Evolutionary conservation across 2,329 filamentous ascomycete species (phyloP), one percentile per base, ranked within the genome.

Genomic region (Coleophoma cylindrospora): DNA sequence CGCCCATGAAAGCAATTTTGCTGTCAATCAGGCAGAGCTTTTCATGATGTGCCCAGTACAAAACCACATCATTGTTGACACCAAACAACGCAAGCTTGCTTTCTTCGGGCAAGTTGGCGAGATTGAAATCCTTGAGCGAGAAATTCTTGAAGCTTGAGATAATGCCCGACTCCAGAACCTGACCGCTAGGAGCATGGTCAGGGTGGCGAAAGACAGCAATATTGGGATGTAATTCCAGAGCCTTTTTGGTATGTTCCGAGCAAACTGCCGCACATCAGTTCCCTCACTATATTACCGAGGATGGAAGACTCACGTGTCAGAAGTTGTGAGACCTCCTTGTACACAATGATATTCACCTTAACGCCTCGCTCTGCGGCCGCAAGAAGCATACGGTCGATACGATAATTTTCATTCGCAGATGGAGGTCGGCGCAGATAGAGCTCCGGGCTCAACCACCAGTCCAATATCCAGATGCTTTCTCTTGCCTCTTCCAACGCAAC

Each of bases 11-110:
- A 2, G 86, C 90, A 50, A 85, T 74, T 10, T 76, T 75, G n/a
- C 85, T 81, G 65, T 96, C 91, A 14, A 96, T 72, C 2, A 96
- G 65, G 58, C 89, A 89, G 1, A 96, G 78, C 69, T 96, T 96
- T 70, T 96, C 91, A 60, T 96, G 91, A 61, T 96, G 91, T 3
- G 90, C 89, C 91, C 91, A 96, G 69, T 89, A 96, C 1, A 96
- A 71, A 11, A 95, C 86, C 1, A 91, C 81, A 57, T 87, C 90
- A 33, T 91, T 87, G 34, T 82, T 82, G 45, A 88, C 85, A 48
- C 91, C 91, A 62, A 95, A 96, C 1, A 96, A 69, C 1, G 84
- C 81, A 64, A 90, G 88, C 45, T 95, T 64, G 1, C 86, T 80
- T 61, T 94, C 87, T 21, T 76, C 75, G 0, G 88, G 87, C 40